phyloP scores from a whole-genome alignment of 345 rosid genomes.

The Geranium brycei region DNA sequence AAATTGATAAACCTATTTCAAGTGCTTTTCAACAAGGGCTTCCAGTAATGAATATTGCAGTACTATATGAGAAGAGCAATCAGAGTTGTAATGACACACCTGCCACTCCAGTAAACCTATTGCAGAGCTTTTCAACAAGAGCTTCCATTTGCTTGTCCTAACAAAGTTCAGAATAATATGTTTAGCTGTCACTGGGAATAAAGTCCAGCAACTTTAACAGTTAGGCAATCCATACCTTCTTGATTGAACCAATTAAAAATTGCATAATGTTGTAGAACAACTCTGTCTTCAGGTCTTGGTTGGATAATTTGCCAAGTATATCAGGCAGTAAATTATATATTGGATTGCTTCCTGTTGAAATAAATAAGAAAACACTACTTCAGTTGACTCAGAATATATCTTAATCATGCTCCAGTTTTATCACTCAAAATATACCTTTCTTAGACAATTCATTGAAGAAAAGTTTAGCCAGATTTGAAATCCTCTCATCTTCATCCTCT shows the following conservation, averaged over 20 bases:
- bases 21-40: too few species aligned
- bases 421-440: conserved; percentile 46
- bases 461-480: conserved; percentile 80
- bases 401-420: neutral
- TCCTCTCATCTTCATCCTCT: conserved; percentile 81
- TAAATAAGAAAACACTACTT: conserved; percentile 8
- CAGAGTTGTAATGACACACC: conserved; percentile 27
- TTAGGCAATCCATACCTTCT: conserved; percentile 46
- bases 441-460: conserved; percentile 87
- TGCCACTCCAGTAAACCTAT: conserved; percentile 81
- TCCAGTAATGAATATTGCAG: neutral
- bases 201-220: conserved; percentile 7
- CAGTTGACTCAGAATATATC: conserved; percentile 8
- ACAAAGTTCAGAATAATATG: conserved; percentile 12
- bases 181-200: conserved; percentile 1
- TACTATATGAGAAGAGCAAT: neutral
- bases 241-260: conserved; percentile 84
- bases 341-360: conserved; percentile 78
- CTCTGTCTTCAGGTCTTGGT: conserved; percentile 60
- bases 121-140: conserved; percentile 96
- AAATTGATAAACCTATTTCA: neutral
- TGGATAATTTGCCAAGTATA: conserved; percentile 70
- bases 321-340: conserved; percentile 93
- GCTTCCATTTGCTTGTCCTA: conserved; percentile 98
- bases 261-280: conserved; percentile 91